phyloP scores from a whole-genome alignment of 768 basidiomycete genomes.

The Mycena belliarum region DNA sequence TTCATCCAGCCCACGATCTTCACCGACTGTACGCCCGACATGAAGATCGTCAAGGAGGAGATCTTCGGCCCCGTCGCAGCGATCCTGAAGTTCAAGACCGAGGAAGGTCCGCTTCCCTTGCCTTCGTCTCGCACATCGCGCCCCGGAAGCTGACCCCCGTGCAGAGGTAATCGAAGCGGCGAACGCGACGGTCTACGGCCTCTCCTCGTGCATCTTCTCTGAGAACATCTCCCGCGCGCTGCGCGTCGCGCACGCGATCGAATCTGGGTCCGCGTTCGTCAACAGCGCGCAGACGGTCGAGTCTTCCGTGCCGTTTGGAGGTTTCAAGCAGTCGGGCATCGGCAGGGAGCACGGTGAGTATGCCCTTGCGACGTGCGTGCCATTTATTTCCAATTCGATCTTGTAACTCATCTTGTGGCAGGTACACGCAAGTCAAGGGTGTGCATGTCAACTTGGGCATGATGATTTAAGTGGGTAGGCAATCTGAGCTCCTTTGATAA shows the following conservation, averaged over 20 bases:
- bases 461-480: not conserved
- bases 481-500: too few relatives aligned
- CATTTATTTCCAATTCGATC: not conserved
- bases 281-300: conserved; percentile 55
- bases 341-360: conserved; percentile 83
- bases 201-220: conserved; percentile 87
- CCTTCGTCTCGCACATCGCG: too few relatives aligned
- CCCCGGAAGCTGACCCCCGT: conserved; percentile 30
- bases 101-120: conserved; percentile 35
- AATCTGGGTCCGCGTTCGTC: conserved; percentile 60
- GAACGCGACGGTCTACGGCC: conserved; percentile 87
- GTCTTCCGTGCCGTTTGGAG: conserved; percentile 74
- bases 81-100: conserved; percentile 64
- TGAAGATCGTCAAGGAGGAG: conserved; percentile 69
- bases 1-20: conserved; percentile 73
- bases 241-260: conserved; percentile 67
- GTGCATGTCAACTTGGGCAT: conserved; percentile 62
- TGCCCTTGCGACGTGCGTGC: conserved; percentile 58
- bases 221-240: conserved; percentile 76
- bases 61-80: conserved; percentile 79
- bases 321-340: conserved; percentile 82
- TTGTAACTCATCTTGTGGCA: conserved; percentile 22
- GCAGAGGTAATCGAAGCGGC: conserved; percentile 68
- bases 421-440: conserved; percentile 69
- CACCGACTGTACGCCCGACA: conserved; percentile 57